Evolutionary conservation across 2,329 filamentous ascomycete genomes (phyloP), one percentile per base, ranked within the genome.

Genomic region (Coniosporium tulheliwenetii): DNA sequence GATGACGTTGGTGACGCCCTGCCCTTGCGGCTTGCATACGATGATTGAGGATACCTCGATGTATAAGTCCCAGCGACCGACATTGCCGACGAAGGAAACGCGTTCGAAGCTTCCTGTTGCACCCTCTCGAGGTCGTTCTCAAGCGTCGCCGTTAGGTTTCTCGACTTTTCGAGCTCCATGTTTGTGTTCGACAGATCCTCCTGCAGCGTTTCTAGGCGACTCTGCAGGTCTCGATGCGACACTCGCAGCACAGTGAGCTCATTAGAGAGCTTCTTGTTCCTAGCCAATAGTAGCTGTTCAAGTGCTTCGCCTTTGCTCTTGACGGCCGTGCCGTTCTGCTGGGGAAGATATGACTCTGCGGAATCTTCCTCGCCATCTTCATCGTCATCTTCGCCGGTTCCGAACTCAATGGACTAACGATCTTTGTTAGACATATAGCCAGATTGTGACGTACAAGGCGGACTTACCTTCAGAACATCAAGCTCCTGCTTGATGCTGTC

Each of bases 221-320:
- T 73, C 53, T 94, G 85, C 2, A 96, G 69, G 52, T 96, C 89
- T 53, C 93, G 85, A 56, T 96, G 87, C 0, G 91, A 95, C 2
- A 98, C 85, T 34, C 91, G 78, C 36, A 98, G 69, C 33, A 96
- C 76, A 2, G 91, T 95, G 47, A 96, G 73, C 58, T 98, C 91
- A 53, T 95, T 87, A 50, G 81, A 81, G 32, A 98, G 70, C 64
- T 96, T 98, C 66, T 96, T 98, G 67, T 98, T 98, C 37, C 91
- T 78, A 8, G 85, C 81, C 40, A 98, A 67, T 5, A 98, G 69
- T 26, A 98, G 75, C 61, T 94, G 87, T 60, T 98, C 91, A 8
- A 98, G 64, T 1, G 81, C 86, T 50, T 93, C 85, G 36, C 81
- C 77, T 49, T 81, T 82, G 38, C 65, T 64, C 54, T 77, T 78